phyloP scores from a whole-genome alignment of 345 rosid species.

The Rhizophora mangle region DNA sequence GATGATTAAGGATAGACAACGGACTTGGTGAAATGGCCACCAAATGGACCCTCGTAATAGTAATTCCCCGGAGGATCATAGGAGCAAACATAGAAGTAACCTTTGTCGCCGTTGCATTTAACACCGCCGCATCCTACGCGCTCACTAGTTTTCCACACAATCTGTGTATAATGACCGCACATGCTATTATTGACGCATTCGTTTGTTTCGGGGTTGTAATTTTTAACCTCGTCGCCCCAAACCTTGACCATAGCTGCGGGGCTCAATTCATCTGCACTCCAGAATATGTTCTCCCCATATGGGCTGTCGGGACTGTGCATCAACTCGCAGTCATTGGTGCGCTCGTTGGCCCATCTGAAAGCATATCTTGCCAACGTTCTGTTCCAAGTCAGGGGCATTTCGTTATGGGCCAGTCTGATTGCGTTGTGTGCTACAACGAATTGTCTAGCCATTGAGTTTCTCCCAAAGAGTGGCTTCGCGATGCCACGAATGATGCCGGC shows the following conservation, averaged over 20 bases:
- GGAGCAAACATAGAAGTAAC: slow-evolving; percentile 37
- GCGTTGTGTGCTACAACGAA: slow-evolving; percentile 41
- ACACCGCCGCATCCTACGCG: slow-evolving; percentile 39
- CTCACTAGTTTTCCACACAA: slow-evolving; percentile 41
- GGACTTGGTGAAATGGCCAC: slow-evolving; percentile 6
- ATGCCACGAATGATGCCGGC: neutral
- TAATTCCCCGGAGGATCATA: slow-evolving; percentile 53
- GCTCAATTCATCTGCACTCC: slow-evolving; percentile 35
- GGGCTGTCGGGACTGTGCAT: slow-evolving; percentile 38
- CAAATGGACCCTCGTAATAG: slow-evolving; percentile 42
- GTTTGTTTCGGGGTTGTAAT: slow-evolving; percentile 30
- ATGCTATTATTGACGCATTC: slow-evolving; percentile 22
- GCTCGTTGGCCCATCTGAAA: slow-evolving; percentile 34
- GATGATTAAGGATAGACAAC: slow-evolving; percentile 9
- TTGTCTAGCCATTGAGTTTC: neutral
- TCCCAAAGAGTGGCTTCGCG: too few species aligned
- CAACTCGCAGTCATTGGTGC: slow-evolving; percentile 36
- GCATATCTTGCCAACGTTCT: slow-evolving; percentile 37
- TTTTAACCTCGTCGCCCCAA: slow-evolving; percentile 40
- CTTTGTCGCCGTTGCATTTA: slow-evolving; percentile 20
- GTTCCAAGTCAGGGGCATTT: slow-evolving; percentile 37
- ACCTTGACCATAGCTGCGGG: slow-evolving; percentile 27
- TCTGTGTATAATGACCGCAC: slow-evolving; percentile 63
- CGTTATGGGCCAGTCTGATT: slow-evolving; percentile 26
- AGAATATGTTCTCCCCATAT: slow-evolving; percentile 55